Base-by-base conservation (phyloP, 768 basidiomycete species). In the Leccinum aurantiacum region DNA sequence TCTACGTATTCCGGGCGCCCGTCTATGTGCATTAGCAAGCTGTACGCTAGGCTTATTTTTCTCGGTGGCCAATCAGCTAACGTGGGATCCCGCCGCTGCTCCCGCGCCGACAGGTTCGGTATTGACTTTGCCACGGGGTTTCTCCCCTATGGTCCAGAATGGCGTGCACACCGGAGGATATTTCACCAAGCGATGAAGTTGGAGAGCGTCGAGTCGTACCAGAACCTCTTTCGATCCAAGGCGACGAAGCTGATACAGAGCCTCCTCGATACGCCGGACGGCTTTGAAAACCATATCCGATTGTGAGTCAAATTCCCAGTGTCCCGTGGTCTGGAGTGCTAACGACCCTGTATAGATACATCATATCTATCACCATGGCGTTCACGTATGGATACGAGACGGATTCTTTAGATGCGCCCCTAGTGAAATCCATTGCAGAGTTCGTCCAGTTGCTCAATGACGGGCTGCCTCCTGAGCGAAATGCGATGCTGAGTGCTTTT, bases 331-430 rank as follows among this genome's bases (percentile, higher is more conserved):
- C 15, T 11, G 17, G 44, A 27, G 27, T 15, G 25, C 31, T 27
- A 35, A 44, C 55, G 56, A 61, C 19, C 14, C 44, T 38, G 6
- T 33, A 3, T 19, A 74, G 73, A 35, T 72, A 74, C 19, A 67
- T 74, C 38, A 56, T 70, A 37, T 74, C 72, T 22, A 69, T 74
- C 37, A 74, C 71, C 1, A 74, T 72, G 72, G 58, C 60, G 4
- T 61, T 65, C 49, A 74, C 73, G 2, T 74, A 72, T 49, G 71
- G 71, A 37, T 72, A 72, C 11, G 64, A 74, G 53, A 62, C 44
- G 15, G 52, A 65, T 47, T 71, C 71, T 4, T 51, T 72, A 61
- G 62, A 74, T 9, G 67, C 61, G 7, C 71, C 69, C 2, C 58
- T 72, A 15, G 69, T 71, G 47, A 68, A 63, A 46, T 63, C 73